Percentiles rank a stretch among this genome's conserved stretches.
Conservation (phyloP, 192 early-diverging fungal genomes). For the Coemansia biformis region DNA sequence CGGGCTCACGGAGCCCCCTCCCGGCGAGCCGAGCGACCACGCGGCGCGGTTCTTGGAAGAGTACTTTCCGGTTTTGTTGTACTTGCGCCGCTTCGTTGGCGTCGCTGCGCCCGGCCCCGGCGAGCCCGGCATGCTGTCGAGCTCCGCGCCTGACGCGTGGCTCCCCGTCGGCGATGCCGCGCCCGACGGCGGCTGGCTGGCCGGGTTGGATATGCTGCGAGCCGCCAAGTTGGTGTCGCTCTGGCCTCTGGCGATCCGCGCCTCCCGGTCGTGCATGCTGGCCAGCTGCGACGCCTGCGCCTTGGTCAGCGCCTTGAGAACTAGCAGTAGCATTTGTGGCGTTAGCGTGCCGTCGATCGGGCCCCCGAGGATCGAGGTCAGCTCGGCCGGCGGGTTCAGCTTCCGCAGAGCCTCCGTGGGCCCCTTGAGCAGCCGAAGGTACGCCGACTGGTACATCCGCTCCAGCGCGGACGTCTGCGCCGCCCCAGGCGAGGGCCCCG, state of each 20-base stretch:
- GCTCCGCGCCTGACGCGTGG: conserved; percentile 19
- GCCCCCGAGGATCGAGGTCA: conserved; percentile 10
- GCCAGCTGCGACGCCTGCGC: conserved; percentile 43
- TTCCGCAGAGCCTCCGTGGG: conserved; percentile 30
- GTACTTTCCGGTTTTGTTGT: conserved; percentile 40
- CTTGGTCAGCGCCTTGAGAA: conserved; percentile 45
- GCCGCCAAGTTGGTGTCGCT: conserved; percentile 6
- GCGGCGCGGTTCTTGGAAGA: conserved; percentile 10
- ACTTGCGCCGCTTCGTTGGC: conserved; percentile 33
- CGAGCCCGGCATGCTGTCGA: conserved; percentile 7
- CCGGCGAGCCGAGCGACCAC: neutral
- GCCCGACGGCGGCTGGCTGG: conserved; percentile 29
- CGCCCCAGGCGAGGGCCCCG: conserved; percentile 1
- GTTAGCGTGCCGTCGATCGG: neutral
- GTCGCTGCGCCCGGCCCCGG: conserved; percentile 11
- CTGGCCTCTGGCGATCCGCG: neutral
- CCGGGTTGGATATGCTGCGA: neutral
- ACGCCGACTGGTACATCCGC: conserved; percentile 48
- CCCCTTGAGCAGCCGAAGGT: conserved; percentile 30
- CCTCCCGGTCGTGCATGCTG: conserved; percentile 33
- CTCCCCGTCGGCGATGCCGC: conserved; percentile 31
- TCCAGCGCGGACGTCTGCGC: conserved; percentile 29
- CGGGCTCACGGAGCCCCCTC: neutral
- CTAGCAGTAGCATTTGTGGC: conserved; percentile 16
- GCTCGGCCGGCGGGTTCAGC: conserved; percentile 40